Conservation (phyloP, 345 rosid genomes). For the Eutrema japonicum region DNA sequence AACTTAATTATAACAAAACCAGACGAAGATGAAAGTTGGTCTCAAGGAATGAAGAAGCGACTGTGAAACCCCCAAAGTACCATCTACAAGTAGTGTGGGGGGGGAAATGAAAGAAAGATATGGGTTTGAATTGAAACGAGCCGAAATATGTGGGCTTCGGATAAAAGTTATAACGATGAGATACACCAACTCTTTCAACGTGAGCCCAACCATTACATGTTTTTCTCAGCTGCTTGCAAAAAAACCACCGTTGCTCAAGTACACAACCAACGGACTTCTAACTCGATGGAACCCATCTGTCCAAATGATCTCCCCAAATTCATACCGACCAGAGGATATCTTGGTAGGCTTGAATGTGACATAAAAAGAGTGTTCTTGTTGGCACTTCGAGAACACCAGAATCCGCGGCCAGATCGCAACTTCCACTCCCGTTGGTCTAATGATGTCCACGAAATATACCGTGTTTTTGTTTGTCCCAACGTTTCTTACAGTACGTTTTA, state of each 20-base stretch:
- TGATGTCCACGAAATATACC: conserved; percentile 46
- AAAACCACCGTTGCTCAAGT: conserved; percentile 33
- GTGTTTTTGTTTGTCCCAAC: conserved; percentile 52
- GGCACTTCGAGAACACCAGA: conserved; percentile 49
- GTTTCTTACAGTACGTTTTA: conserved; percentile 57
- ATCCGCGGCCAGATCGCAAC: conserved; percentile 64
- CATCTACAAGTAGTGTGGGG: no score
- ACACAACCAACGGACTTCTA: conserved; percentile 62
- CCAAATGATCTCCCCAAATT: conserved; percentile 73
- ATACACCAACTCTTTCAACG: background rate
- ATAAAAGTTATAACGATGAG: no score
- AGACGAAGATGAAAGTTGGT: no score
- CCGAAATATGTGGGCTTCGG: no score
- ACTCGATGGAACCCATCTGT: conserved; percentile 63
- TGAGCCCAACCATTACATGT: background rate
- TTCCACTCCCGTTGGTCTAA: conserved; percentile 61
- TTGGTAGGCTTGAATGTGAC: conserved; percentile 55
- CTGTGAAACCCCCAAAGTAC: no score
- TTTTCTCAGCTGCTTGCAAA: background rate
- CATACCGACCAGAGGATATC: conserved; percentile 55
- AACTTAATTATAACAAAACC: no score
- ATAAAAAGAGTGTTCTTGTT: conserved; percentile 49
- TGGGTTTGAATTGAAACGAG: no score
- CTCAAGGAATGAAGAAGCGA: no score
- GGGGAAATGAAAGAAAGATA: no score